Base-by-base conservation (phyloP, 257 asterid species). In the Lithospermum erythrorhizon region DNA sequence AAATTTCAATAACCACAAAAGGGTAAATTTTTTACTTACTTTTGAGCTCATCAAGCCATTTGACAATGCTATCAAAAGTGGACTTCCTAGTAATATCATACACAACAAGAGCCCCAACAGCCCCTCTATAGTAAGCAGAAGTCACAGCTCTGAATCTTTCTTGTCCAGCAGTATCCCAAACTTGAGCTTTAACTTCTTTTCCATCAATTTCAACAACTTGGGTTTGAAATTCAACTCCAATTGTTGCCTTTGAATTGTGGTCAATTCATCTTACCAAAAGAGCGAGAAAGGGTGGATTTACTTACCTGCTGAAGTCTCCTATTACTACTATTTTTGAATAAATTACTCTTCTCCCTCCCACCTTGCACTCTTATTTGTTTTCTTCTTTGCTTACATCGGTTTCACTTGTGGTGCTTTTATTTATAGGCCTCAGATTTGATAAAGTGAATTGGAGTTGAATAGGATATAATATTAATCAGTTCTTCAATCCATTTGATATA, bases 91-190 rank as follows among this genome's bases (percentile, higher is more conserved):
- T 59, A 18, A 29, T 59, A 19, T 59, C 63, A 32, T 59, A 59
- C 4, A 59, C 63, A 32, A 59, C 4, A 6, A 59, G 63, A 59
- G 52, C 63, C 6, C 63, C 63, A 4, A 59, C 48, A 59, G 63
- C 63, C 3, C 63, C 52, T 59, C 63, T 29, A 25, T 59, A 59
- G 25, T 59, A 59, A 59, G 63, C 63, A 59, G 63, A 59, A 20
- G 63, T 59, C 17, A 59, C 63, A 59, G 63, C 63, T 9, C 63
- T 59, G 25, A 59, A 59, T 1, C 63, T 25, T 18, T 59, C 63
- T 59, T 59, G 51, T 13, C 63, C 63, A 2, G 52, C 48, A 59
- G 60, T 56, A 14, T 59, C 63, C 52, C 63, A 35, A 11, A 56
- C 63, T 18, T 59, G 63, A 16, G 51, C 52, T 9, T 35, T 59